A percentile compares a stretch with the other conserved stretches of the same genome.
Conservation (phyloP, 306 rosid genomes). For the Medicago arabica region DNA sequence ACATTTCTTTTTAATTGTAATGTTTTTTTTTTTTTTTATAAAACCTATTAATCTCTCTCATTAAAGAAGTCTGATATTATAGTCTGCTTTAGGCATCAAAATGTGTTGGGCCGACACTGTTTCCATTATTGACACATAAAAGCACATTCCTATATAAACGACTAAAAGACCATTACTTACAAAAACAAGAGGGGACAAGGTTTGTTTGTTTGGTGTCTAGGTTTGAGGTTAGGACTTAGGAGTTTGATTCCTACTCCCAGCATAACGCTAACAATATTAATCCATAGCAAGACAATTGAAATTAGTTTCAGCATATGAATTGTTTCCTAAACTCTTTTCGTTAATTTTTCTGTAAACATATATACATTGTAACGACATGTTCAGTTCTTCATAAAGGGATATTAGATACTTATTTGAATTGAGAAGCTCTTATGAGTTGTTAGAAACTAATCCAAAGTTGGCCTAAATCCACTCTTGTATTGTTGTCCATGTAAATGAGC, state of each 20-base stretch:
- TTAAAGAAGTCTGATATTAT: too few relatives aligned
- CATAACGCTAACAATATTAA: neutral
- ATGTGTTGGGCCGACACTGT: too few relatives aligned
- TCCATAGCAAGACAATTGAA: neutral
- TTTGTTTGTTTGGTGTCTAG: too few relatives aligned
- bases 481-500: slow-evolving; percentile 74
- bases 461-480: neutral
- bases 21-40: too few relatives aligned
- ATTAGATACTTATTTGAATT: neutral
- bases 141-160: too few relatives aligned
- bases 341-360: neutral
- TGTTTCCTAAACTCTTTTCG: neutral
- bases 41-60: too few relatives aligned
- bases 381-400: neutral
- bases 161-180: neutral
- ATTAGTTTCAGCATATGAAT: neutral
- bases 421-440: neutral
- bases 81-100: too few relatives aligned
- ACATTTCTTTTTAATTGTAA: too few relatives aligned
- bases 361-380: neutral
- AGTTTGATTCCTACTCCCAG: too few relatives aligned
- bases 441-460: neutral
- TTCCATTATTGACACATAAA: too few relatives aligned
- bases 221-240: too few relatives aligned
- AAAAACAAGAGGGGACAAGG: neutral